A percentile compares a stretch with the other conserved stretches of the same genome.
These are phyloP conservation scores for Coffea canephora DNA, from an alignment of 257 asterid species.

Conservation along the genomic window DNA sequence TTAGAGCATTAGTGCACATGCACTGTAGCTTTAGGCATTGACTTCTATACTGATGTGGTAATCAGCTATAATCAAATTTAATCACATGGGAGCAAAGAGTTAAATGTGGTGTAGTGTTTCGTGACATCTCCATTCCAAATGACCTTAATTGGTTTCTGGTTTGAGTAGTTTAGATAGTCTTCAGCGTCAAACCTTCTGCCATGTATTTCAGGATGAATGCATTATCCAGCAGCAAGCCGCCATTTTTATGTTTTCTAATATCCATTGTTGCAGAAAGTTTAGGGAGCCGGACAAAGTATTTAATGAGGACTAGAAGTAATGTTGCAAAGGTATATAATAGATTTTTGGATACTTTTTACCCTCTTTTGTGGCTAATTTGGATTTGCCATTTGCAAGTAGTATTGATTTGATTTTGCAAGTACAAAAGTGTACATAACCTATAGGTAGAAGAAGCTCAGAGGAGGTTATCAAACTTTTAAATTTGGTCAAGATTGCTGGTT, in stretches of 20 bases:
- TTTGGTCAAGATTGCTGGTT: too few relatives aligned
- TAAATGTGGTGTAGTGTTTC: too few relatives aligned
- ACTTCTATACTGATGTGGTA: too few relatives aligned
- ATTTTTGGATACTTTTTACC: neutral
- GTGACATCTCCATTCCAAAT: neutral
- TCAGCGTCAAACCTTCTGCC: neutral
- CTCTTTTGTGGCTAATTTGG: neutral
- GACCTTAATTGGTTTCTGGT: neutral
- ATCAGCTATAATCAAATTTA: too few relatives aligned
- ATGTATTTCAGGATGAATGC: neutral
- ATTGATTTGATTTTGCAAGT: too few relatives aligned
- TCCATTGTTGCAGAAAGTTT: neutral
- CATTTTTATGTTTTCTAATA: neutral
- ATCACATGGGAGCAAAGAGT: too few relatives aligned
- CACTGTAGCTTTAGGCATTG: too few relatives aligned
- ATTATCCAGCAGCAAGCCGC: neutral
- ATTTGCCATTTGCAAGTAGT: too few relatives aligned
- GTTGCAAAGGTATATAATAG: neutral
- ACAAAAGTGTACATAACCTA: too few relatives aligned
- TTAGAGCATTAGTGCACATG: too few relatives aligned
- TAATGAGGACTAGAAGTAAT: neutral
- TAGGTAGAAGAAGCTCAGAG: too few relatives aligned
- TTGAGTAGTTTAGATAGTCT: neutral
- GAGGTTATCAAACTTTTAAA: too few relatives aligned
- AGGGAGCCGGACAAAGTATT: neutral